Base-by-base conservation (phyloP, 1,284 basidiomycete species). In the Hymenochaete sp. region DNA sequence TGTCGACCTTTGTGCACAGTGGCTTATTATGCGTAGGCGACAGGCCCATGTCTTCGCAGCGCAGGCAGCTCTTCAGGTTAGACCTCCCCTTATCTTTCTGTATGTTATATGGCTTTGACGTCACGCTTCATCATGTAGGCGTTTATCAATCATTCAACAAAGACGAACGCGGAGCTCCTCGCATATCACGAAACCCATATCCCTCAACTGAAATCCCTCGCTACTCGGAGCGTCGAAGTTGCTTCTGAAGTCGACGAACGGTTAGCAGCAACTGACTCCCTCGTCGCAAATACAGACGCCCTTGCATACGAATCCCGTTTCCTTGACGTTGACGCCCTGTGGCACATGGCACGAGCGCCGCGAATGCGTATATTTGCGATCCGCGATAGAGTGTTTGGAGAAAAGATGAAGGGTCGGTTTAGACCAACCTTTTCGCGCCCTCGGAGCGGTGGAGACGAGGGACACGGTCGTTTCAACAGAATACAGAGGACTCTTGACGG, bases 1-100 rank as follows among this genome's bases (percentile, higher is more conserved):
- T 55, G 82, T 86, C 28, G 82, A 82, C 53, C 66, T 87, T n/a
- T 78, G 77, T 55, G 81, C 79, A 2, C 79, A 87, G 56, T 59
- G 82, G 38, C 65, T 87, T 22, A 71, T 81, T 50, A 77, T 85
- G 75, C 63, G 62, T 27, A 65, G 83, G 36, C 70, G 84, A 52
- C 77, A 82, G 57, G 64, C 68, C 48, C 82, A 75, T 57, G 57
- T 76, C 25, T 58, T 62, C 33, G 68, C 70, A 49, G 64, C 72
- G 19, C 54, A 64, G 14, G 56, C 60, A 9, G 65, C 66, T 51
- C 60, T 67, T 24, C 55, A 64, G 56, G 64, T 67, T 27, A 7
- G 55, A 51, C 18, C 14, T 29, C 32, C 28, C 31, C 22, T 13
- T 26, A 24, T 24, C n/a, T 19, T 18, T 19, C 11, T 22, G 11